phyloP scores from a whole-genome alignment of 352 stramenopile genomes.

The Phytophthora tentaculata region DNA sequence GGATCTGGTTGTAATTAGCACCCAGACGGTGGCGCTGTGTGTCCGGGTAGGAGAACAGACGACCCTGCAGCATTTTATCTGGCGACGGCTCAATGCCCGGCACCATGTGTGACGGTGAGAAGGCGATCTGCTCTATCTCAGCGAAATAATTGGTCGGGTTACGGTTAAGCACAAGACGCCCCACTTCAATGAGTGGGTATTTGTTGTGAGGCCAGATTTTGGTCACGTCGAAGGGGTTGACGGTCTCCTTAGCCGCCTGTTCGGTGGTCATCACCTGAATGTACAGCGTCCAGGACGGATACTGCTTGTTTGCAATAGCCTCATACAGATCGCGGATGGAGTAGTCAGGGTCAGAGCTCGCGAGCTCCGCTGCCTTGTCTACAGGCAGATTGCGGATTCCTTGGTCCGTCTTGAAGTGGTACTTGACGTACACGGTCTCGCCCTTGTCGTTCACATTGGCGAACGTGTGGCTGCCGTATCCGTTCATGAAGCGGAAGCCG shows the following conservation, averaged over 20 bases:
- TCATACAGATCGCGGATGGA: constrained; percentile 92
- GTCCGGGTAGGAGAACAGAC: constrained; percentile 91
- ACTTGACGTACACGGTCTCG: constrained; percentile 91
- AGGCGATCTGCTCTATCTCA: constrained; percentile 94
- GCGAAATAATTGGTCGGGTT: constrained; percentile 95
- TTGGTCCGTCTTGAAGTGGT: constrained; percentile 93
- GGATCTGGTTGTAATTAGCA: constrained; percentile 91
- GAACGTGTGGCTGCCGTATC: constrained; percentile 94
- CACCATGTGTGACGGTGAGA: constrained; percentile 91
- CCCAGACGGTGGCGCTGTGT: constrained; percentile 89
- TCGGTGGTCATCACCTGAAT: constrained; percentile 92
- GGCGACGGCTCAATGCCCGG: constrained; percentile 87
- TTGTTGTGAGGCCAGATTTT: constrained; percentile 92
- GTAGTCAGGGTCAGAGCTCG: constrained; percentile 86
- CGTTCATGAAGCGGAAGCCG: constrained; percentile 92
- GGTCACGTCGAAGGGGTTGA: constrained; percentile 94
- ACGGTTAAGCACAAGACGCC: constrained; percentile 89
- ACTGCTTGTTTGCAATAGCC: constrained; percentile 83
- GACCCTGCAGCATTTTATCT: constrained; percentile 92
- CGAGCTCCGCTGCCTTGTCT: constrained; percentile 75
- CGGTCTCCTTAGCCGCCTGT: constrained; percentile 59
- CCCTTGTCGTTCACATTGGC: constrained; percentile 86
- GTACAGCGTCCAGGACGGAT: constrained; percentile 90
- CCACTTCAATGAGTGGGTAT: constrained; percentile 90
- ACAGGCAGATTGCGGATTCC: constrained; percentile 89